Evolutionary conservation across 192 early-diverging fungal species (phyloP).

Genomic region (Gryganskiella cystojenkinii): DNA sequence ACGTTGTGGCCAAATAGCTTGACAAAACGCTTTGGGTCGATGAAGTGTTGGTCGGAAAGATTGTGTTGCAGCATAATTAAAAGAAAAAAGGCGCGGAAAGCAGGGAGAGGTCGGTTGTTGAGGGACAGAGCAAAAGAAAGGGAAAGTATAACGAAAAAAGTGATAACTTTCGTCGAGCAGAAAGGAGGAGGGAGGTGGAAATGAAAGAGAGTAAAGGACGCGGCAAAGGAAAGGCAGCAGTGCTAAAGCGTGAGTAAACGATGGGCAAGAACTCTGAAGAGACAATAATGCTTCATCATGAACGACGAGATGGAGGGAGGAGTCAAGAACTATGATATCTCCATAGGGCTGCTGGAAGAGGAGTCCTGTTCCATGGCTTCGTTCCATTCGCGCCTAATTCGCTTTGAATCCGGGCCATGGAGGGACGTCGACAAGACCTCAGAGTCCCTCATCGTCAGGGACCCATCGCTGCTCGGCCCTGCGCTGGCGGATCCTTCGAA

Average conservation of each 20-base stretch:
- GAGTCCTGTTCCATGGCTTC: constrained; percentile 1
- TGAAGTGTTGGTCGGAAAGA: constrained; percentile 24
- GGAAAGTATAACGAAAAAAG: not conserved
- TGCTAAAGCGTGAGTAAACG: not conserved
- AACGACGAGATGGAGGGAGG: not conserved
- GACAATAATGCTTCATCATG: not conserved
- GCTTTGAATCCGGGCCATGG: constrained; percentile 18
- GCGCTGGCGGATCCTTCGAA: not conserved
- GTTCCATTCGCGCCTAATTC: constrained; percentile 22
- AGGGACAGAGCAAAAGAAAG: too few relatives aligned
- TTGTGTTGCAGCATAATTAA: constrained; percentile 11
- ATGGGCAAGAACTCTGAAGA: not conserved
- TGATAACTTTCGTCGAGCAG: not conserved
- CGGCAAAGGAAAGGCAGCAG: not conserved
- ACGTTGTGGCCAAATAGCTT: constrained; percentile 1
- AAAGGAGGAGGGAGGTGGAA: not conserved
- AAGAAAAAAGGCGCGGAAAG: too few relatives aligned
- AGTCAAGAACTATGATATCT: constrained; percentile 12
- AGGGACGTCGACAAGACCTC: not conserved
- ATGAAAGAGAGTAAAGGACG: not conserved
- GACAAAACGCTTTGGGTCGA: too few relatives aligned
- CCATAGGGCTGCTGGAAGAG: constrained; percentile 28
- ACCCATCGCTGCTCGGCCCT: too few relatives aligned
- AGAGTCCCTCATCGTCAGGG: not conserved
- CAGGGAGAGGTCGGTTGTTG: too few relatives aligned